Base-by-base conservation (phyloP, 2,329 filamentous ascomycete species). In the Alternaria sp. region DNA sequence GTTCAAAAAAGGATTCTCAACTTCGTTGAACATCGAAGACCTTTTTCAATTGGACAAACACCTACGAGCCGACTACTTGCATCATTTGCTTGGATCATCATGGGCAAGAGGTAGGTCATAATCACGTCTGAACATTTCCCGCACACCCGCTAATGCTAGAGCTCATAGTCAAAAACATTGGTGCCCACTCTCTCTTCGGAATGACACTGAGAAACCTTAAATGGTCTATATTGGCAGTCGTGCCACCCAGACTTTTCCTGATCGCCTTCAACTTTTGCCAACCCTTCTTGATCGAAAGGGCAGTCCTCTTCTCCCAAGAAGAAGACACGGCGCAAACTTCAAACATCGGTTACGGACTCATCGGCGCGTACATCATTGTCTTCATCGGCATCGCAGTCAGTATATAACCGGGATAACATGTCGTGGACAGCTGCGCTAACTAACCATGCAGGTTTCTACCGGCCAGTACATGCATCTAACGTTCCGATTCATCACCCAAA, bases 1-100 rank as follows among this genome's bases (percentile, higher is more conserved):
- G 7, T 83, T 89, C 45, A 79, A 79, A 25, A 74, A 77, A 15
- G 86, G 86, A 0, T 87, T 82, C 74, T 80, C 74, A 5, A 83
- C 80, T 7, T 65, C 79, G 4, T 66, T 87, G 13, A 67, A 72
- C 1, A 74, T 86, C 0, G 80, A 83, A 8, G 84, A 85, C 59
- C 76, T 86, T 4, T 83, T 74, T 64, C 64, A 74, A 0, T 71
- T 86, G 32, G 84, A 86, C 61, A 83, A 84, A 59, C 74, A 82
- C 55, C 67, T 85, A 11, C 64, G 72, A 9, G 83, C 83, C 0
- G 79, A 80, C 55, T 77, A 79, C 54, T 68, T 85, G 10, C 76
- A 83, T 8, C 61, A 74, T 5, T 54, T 66, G 1, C 76, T 85
- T 49, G 76, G 79, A 26, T 65, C 73, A 13, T 71, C 72, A 54